Evolutionary conservation across 78 protist genomes (phyloP).

Genomic region (Cavenderia fasciculata): DNA sequence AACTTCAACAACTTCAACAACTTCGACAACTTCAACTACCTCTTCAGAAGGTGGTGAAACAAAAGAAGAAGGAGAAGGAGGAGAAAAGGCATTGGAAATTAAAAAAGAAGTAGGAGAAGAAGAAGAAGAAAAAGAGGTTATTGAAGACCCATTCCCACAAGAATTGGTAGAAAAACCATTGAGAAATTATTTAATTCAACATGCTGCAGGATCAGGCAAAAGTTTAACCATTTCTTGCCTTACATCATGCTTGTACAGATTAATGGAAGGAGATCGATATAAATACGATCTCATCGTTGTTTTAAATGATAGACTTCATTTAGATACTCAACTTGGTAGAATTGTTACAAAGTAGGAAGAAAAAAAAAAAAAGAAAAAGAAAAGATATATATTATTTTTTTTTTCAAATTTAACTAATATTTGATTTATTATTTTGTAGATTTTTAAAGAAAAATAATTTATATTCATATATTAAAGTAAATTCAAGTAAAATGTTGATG

Average conservation of each 20-base stretch:
- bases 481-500: background rate
- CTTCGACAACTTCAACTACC: background rate
- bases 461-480: conserved; percentile 17
- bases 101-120: background rate
- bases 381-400: background rate
- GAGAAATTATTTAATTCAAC: conserved; percentile 61
- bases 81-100: background rate
- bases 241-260: conserved; percentile 17
- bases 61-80: background rate
- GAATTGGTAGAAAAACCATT: background rate
- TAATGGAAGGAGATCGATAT: conserved; percentile 11
- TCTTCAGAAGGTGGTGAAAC: background rate
- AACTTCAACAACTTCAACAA: background rate
- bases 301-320: conserved; percentile 57
- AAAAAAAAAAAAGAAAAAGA: background rate
- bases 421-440: no score
- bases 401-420: no score
- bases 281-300: conserved; percentile 49
- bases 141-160: background rate
- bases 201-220: conserved; percentile 80
- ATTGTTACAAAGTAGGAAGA: conserved; percentile 8
- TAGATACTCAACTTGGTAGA: conserved; percentile 71
- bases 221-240: conserved; percentile 50
- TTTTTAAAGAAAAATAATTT: conserved; percentile 50
- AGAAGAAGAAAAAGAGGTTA: background rate